These are phyloP conservation scores for Fusarium anguioides DNA, from an alignment of 2,329 filamentous ascomycete species.

Conservation along the genomic window DNA sequence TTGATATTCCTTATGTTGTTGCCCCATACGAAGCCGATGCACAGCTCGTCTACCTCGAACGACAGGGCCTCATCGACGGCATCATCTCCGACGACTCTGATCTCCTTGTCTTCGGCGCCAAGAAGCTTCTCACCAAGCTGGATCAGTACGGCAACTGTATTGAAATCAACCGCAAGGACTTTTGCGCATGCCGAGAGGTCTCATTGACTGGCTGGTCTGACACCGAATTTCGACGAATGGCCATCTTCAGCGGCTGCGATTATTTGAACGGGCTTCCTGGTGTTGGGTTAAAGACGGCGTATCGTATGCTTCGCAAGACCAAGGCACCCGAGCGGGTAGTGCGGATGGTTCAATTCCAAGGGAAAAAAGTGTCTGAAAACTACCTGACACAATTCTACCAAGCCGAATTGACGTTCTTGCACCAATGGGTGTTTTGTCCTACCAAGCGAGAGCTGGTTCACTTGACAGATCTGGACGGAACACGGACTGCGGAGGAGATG, in stretches of 20 bases:
- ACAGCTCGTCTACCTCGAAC: constrained; percentile 95
- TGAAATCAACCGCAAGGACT: constrained; percentile 89
- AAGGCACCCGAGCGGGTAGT: constrained; percentile 87
- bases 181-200: constrained; percentile 87
- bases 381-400: constrained; percentile 86
- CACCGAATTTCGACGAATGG: constrained; percentile 91
- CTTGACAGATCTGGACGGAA: constrained; percentile 73
- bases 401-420: constrained; percentile 91
- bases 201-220: constrained; percentile 94
- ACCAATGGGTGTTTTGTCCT: constrained; percentile 95
- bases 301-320: constrained; percentile 89
- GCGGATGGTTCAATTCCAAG: constrained; percentile 87
- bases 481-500: constrained; percentile 75
- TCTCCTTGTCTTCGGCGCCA: constrained; percentile 92
- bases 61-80: constrained; percentile 82
- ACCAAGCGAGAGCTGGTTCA: constrained; percentile 76
- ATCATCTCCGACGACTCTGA: constrained; percentile 98
- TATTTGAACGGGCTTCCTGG: constrained; percentile 88
- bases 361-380: constrained; percentile 83
- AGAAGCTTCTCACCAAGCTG: constrained; percentile 89
- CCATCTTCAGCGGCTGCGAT: constrained; percentile 95
- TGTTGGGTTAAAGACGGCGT: constrained; percentile 92
- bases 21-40: constrained; percentile 97
- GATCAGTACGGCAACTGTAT: constrained; percentile 94
- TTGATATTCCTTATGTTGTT: constrained; percentile 86